Conservation (phyloP, 495 filamentous ascomycete species). For the Haplographium delicatum region DNA sequence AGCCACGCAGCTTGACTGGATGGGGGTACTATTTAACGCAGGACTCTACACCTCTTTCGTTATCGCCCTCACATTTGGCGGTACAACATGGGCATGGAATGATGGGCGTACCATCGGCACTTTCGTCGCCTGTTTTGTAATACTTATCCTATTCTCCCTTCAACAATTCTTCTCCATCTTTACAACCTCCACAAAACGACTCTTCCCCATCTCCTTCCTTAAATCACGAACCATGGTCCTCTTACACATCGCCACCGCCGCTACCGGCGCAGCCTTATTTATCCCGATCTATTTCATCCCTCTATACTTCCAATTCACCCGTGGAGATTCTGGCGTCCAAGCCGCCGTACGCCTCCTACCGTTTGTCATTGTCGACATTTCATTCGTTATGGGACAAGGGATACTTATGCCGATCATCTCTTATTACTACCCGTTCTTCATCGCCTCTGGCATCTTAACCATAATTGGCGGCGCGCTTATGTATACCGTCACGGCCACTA, state of each 20-base stretch:
- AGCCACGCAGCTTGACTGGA: conserved; percentile 15
- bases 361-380: conserved; percentile 40
- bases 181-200: conserved; percentile 38
- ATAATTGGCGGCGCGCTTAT: conserved; percentile 46
- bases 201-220: conserved; percentile 51
- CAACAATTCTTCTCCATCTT: conserved; percentile 44
- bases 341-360: conserved; percentile 45
- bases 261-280: conserved; percentile 29
- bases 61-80: conserved; percentile 46
- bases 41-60: conserved; percentile 29
- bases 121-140: conserved; percentile 38
- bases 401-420: conserved; percentile 40
- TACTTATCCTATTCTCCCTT: conserved; percentile 40
- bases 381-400: conserved; percentile 38
- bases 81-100: conserved; percentile 40
- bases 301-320: conserved; percentile 44
- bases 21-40: conserved; percentile 32
- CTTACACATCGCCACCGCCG: conserved; percentile 35
- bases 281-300: conserved; percentile 48
- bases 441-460: conserved; percentile 40
- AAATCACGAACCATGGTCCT: conserved; percentile 29
- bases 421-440: conserved; percentile 51
- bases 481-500: conserved; percentile 30
- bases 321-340: conserved; percentile 30
- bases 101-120: conserved; percentile 40